Evolutionary conservation across 2,329 filamentous ascomycete species (phyloP), one percentile per base, ranked within the genome.

Genomic region (Paraphoma chrysanthemicola): DNA sequence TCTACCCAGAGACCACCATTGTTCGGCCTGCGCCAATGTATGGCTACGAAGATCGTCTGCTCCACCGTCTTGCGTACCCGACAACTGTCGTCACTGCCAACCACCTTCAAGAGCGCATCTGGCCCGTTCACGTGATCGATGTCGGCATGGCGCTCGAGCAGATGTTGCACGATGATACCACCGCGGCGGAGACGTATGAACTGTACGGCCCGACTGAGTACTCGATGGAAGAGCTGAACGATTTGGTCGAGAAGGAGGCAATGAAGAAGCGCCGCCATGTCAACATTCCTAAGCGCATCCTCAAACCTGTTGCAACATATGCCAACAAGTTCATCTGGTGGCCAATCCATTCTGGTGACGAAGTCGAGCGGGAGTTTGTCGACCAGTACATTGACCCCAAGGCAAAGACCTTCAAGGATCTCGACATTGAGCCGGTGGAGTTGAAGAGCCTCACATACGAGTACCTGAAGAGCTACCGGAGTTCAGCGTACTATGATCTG

Each of bases 1-100:
- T 98, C 75, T 99, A 93, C 82, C 95, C 95, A 28, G 95, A 99
- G 81, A 96, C 95, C 16, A 99, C 95, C 44, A 93, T 99, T 68
- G 95, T 99, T 63, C 88, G 95, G 62, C 95, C 95, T 44, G 91
- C 94, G 11, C 95, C 93, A 51, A 86, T 97, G 78, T 99, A 96
- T 74, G 95, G 95, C 36, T 96, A 93, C 73, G 95, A 99, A 79
- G 95, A 99, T 79, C 90, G 90, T 70, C 86, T 99, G 44, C 87
- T 99, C 38, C 88, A 96, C 77, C 91, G 88, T 75, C 87, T 98
- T 50, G 95, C 94, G 42, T 86, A 88, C 64, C 84, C 89, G 10
- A 87, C 88, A 57, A 96, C 96, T 77, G 75, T 97, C 55, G 86
- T 98, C 72, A 97, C 93, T 23, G 86, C 92, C 55, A 99, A 99